Conservation (phyloP, 208 protist species). For the Blastocrithidia nonstop region DNA sequence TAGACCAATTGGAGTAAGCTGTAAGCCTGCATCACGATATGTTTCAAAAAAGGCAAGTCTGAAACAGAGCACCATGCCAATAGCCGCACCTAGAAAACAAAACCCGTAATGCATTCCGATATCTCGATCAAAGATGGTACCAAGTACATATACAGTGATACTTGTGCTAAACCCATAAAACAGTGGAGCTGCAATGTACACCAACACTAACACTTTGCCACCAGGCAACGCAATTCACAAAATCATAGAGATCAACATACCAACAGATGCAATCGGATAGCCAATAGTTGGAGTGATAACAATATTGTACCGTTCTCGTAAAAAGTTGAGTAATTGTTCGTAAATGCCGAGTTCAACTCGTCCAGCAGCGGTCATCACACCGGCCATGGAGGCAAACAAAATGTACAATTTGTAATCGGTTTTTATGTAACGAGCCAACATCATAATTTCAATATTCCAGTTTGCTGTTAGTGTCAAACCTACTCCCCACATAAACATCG, state of each 20-base stretch:
- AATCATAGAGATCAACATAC: constrained; percentile 14
- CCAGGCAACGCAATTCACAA: constrained; percentile 30
- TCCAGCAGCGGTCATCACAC: constrained; percentile 18
- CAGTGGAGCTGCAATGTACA: constrained; percentile 15
- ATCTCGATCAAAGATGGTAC: constrained; percentile 29
- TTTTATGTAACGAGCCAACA: constrained; percentile 8
- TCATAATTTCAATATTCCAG: constrained; percentile 30
- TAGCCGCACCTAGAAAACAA: constrained; percentile 15
- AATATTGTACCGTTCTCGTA: constrained; percentile 7
- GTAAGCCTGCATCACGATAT: constrained; percentile 13
- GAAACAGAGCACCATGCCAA: constrained; percentile 29
- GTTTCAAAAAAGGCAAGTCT: constrained; percentile 15
- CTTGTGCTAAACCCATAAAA: constrained; percentile 33
- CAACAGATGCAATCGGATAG: constrained; percentile 15
- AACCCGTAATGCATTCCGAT: constrained; percentile 51
- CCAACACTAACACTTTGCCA: constrained; percentile 11
- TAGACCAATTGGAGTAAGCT: constrained; percentile 5
- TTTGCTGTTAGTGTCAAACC: constrained; percentile 27
- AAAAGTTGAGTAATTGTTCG: constrained; percentile 11
- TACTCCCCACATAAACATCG: constrained; percentile 28
- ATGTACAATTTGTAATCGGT: constrained; percentile 29
- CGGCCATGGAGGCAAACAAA: constrained; percentile 28
- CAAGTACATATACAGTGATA: constrained; percentile 30
- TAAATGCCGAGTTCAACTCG: constrained; percentile 24
- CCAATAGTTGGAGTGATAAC: constrained; percentile 10